Evolutionary conservation across 1,284 basidiomycete genomes (phyloP), one percentile per base, ranked within the genome.

Genomic region (Malassezia dermatis): DNA sequence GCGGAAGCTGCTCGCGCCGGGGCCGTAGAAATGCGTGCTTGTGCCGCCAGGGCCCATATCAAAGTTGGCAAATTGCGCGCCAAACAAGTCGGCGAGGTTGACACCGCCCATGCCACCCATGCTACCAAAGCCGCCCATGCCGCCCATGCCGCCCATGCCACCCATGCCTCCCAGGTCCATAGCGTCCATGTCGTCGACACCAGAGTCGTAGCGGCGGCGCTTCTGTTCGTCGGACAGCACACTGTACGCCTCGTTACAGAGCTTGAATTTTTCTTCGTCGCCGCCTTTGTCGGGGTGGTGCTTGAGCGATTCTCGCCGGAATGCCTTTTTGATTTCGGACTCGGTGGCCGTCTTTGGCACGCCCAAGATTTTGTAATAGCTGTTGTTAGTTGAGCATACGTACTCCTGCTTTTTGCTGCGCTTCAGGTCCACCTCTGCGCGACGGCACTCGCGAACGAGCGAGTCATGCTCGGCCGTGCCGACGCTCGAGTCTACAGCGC

Each of bases 361-460:
- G 59, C 85, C 86, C 23, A 95, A 80, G 1, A 83, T 78, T 66
- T 84, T 82, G 81, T 90, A 90, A 77, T 89, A 89, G 78, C 51
- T 54, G 49, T 17, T n/a, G 47, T 43, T 27, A 46, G 31, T 6
- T 17, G 28, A 7, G 17, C 15, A 24, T 32, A 46, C 44, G 27
- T 42, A 61, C 32, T 73, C 69, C 55, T 70, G 67, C 57, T 70
- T 62, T 54, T 71, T 70, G 62, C 64, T 67, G 4, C 69, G 51
- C 52, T 73, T 73, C 8, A 69, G 56, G 37, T 72, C 67, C 30
- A 71, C 60, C 48, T 71, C 69, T 5, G 67, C 69, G 8, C 42
- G 27, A 0, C 65, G 59, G 31, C 69, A 77, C 69, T 91, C 88
- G 1, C 73, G 67, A 58, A 78, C 79, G 45, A 89, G 76, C 15